Evolutionary conservation across 2,329 filamentous ascomycete genomes (phyloP).

Genomic region (Fragosphaeria purpurea): DNA sequence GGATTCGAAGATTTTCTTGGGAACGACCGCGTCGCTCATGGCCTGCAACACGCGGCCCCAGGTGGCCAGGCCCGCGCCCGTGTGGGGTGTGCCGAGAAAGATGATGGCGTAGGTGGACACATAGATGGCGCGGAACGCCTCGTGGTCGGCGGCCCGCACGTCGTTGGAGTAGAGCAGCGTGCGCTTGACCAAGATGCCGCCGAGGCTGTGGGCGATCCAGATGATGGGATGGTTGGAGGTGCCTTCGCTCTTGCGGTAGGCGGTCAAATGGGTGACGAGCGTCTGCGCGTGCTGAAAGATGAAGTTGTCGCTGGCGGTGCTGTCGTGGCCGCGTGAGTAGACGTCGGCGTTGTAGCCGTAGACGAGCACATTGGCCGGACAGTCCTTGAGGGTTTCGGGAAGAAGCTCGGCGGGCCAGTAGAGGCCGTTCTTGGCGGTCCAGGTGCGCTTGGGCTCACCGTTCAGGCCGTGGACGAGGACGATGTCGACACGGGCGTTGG

Average conservation of each 20-base stretch:
- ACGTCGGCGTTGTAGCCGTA: conserved; percentile 68
- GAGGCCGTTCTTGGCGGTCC: conserved; percentile 44
- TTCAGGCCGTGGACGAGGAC: conserved; percentile 64
- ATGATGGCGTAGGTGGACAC: conserved; percentile 67
- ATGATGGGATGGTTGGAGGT: conserved; percentile 57
- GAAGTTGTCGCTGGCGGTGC: conserved; percentile 51
- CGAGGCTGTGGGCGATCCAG: conserved; percentile 65
- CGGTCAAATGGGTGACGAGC: conserved; percentile 50
- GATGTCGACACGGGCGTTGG: conserved; percentile 51
- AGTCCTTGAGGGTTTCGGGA: conserved; percentile 45
- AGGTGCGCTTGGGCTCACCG: conserved; percentile 54
- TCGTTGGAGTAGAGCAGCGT: conserved; percentile 59
- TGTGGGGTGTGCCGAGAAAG: conserved; percentile 69
- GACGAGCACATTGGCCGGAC: conserved; percentile 54
- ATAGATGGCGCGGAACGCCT: conserved; percentile 58
- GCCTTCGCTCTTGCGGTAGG: conserved; percentile 50
- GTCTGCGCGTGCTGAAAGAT: conserved; percentile 64
- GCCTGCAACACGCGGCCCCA: conserved; percentile 59
- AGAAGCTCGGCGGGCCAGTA: conserved; percentile 65
- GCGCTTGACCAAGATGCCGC: conserved; percentile 62
- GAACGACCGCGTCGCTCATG: conserved; percentile 55
- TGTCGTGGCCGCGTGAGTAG: conserved; percentile 34
- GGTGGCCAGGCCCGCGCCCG: conserved; percentile 55
- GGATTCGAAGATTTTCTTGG: conserved; percentile 55
- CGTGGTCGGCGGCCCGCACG: conserved; percentile 46